Evolutionary conservation across 2,329 filamentous ascomycete genomes (phyloP), one percentile per base, ranked within the genome.

Genomic region (Sporothrix pseudoabietina): DNA sequence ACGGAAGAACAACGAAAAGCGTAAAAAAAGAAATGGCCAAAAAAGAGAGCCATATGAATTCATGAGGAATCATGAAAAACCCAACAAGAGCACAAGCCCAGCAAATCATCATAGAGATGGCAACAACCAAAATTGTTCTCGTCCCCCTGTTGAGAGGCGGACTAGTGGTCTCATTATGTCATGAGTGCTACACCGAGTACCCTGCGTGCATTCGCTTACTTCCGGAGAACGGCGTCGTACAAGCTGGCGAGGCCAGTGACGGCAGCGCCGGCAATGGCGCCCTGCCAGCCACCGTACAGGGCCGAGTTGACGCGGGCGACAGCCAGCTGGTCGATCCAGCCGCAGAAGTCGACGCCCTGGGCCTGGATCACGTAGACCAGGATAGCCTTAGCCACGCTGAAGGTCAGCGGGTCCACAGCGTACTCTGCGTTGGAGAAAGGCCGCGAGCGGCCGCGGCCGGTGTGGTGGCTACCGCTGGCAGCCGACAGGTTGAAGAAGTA

Each of bases 401-500:
- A 99, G 30, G 91, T 92, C 79, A 98, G 84, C 4, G 94, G 94
- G 80, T 99, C 96, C 76, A 95, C 89, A 6, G 86, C 83, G 76
- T 91, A 90, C 76, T 89, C 87, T 66, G 74, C 72, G 49, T 83
- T 80, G 63, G 80, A 78, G 71, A 80, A 77, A 55, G 80, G 80
- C 57, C 76, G 77, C 70, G 79, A 79, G 79, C 85, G 85, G 76
- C 84, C 85, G 76, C 84, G 83, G 59, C 80, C 78, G 78, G 80
- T 74, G 77, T 80, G 65, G 76, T 73, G 74, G 75, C 78, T 77
- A 79, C 80, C 81, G 78, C 80, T 84, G 78, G 84, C 87, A 68
- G 85, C 83, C 54, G 90, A 93, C 78, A 98, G 82, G 82, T 98
- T 98, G 87, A 97, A 92, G 81, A 98, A 97, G 84, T 96, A 98